phyloP scores from a whole-genome alignment of 176 grass and related monocot species.

The Ensete glaucum region DNA sequence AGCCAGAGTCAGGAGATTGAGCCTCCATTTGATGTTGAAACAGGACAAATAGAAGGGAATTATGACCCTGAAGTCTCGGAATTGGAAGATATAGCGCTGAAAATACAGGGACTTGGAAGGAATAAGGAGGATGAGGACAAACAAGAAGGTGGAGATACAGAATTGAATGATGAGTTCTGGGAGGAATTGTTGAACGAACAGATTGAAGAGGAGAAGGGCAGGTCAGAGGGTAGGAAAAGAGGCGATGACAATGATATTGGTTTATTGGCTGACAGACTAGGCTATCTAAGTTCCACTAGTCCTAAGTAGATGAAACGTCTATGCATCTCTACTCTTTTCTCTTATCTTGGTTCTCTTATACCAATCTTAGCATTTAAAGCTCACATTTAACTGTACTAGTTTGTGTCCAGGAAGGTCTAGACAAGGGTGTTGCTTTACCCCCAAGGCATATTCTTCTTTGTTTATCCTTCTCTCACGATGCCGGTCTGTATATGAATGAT shows the following conservation, averaged over 20 bases:
- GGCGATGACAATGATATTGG: constrained; percentile 21
- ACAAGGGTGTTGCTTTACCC: no score
- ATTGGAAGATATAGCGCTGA: constrained; percentile 41
- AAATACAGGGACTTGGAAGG: constrained; percentile 30
- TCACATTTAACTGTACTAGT: neutral
- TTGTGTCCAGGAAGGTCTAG: no score
- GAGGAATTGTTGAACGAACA: constrained; percentile 59
- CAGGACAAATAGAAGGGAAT: neutral
- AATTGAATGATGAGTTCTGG: constrained; percentile 56
- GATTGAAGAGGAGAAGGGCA: constrained; percentile 20
- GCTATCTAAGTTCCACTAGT: constrained; percentile 27
- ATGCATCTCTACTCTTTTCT: neutral
- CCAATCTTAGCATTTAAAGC: neutral
- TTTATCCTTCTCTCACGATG: no score
- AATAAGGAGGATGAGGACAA: neutral
- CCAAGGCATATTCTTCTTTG: no score
- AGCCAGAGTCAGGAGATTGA: neutral
- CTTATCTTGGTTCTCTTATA: neutral
- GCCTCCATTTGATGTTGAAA: neutral
- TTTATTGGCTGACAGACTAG: constrained; percentile 26
- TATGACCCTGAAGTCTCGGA: constrained; percentile 22
- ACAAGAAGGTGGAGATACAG: constrained; percentile 1
- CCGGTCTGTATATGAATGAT: no score
- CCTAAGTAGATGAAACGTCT: constrained; percentile 20
- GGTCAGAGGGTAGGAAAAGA: constrained; percentile 1